These are phyloP conservation scores for Phyllosticta citribraziliensis DNA, from an alignment of 2,329 filamentous ascomycete genomes.

Conservation along the genomic window DNA sequence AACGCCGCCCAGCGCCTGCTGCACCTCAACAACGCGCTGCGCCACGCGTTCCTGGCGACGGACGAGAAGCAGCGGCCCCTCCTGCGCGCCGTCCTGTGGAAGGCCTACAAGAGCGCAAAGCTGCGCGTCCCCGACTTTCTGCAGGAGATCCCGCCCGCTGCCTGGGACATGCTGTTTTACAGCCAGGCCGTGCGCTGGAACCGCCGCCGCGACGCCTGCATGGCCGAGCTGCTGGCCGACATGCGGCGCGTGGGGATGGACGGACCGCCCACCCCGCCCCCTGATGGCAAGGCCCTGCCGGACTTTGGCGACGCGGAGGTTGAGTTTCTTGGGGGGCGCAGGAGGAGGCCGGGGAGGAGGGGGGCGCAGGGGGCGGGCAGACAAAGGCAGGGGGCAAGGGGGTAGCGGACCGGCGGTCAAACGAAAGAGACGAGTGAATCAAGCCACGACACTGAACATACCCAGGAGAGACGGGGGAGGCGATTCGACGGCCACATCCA, in stretches of 20 bases:
- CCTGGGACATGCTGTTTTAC: slow-evolving; percentile 30
- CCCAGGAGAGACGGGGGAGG: no score
- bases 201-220: slow-evolving; percentile 22
- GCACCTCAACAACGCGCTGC: slow-evolving; percentile 26
- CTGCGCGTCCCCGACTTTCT: slow-evolving; percentile 22
- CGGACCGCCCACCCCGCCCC: slow-evolving; percentile 24
- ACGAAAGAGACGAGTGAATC: no score
- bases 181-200: slow-evolving; percentile 30
- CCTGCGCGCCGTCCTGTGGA: slow-evolving; percentile 21
- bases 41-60: slow-evolving; percentile 26
- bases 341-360: neutral
- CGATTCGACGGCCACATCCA: no score
- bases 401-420: no score
- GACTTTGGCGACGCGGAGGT: neutral
- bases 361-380: neutral
- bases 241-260: slow-evolving; percentile 21
- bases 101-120: slow-evolving; percentile 24
- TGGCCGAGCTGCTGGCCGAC: slow-evolving; percentile 21
- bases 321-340: neutral
- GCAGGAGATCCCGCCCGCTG: slow-evolving; percentile 22
- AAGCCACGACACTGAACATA: no score
- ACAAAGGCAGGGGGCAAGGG: neutral
- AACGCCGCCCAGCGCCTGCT: slow-evolving; percentile 14
- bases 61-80: slow-evolving; percentile 21
- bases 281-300: neutral